Percentiles rank a stretch among this genome's conserved stretches.
These are phyloP conservation scores for Gryganskiella cystojenkinii DNA, from an alignment of 192 early-diverging fungal species.

Conservation along the genomic window DNA sequence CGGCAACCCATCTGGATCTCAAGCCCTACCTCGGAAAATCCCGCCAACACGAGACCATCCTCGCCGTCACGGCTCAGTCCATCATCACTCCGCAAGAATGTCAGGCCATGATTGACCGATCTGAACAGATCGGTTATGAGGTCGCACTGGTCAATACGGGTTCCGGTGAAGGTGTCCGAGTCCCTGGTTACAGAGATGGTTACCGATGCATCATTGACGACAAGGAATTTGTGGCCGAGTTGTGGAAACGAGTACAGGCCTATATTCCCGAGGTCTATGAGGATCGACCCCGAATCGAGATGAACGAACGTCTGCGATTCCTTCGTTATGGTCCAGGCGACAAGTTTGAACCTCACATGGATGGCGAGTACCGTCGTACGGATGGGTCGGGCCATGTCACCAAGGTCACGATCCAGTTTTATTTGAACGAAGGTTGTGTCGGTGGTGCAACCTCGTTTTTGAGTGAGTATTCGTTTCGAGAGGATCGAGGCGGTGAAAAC, in stretches of 20 bases:
- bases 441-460: slow-evolving; percentile 61
- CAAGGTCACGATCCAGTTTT: slow-evolving; percentile 58
- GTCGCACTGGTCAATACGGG: slow-evolving; percentile 50
- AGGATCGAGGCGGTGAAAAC: slow-evolving; percentile 11
- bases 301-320: slow-evolving; percentile 59
- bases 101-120: slow-evolving; percentile 34
- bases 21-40: slow-evolving; percentile 3
- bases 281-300: slow-evolving; percentile 22
- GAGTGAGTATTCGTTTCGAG: neutral
- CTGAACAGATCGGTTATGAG: slow-evolving; percentile 42
- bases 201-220: slow-evolving; percentile 52
- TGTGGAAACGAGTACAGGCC: slow-evolving; percentile 40
- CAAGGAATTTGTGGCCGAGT: slow-evolving; percentile 1
- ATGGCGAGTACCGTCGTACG: slow-evolving; percentile 44
- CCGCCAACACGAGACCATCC: slow-evolving; percentile 12
- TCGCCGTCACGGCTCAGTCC: slow-evolving; percentile 39
- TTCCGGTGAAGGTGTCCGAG: slow-evolving; percentile 14
- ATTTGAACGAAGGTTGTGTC: slow-evolving; percentile 55
- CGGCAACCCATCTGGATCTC: slow-evolving; percentile 25
- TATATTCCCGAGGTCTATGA: slow-evolving; percentile 28
- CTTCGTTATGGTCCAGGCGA: slow-evolving; percentile 49
- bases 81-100: slow-evolving; percentile 54
- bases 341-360: slow-evolving; percentile 47
- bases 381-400: slow-evolving; percentile 49
- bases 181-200: slow-evolving; percentile 37